Percentiles rank a stretch among this genome's conserved stretches.
These are phyloP conservation scores for Calonectria montana DNA, from an alignment of 2,329 filamentous ascomycete genomes.

Conservation along the genomic window DNA sequence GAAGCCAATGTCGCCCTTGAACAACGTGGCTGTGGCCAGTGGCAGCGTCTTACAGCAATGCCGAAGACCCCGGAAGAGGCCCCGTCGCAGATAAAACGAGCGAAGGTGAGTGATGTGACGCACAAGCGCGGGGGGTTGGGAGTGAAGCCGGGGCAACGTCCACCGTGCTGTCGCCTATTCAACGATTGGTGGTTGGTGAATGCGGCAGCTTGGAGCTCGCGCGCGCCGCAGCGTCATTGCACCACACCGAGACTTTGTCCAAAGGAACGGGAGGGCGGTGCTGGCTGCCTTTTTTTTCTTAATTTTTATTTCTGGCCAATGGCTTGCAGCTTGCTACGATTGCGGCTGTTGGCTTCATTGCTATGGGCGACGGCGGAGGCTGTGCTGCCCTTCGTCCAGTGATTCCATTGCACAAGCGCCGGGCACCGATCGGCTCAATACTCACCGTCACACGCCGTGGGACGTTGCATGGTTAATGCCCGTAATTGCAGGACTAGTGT, in stretches of 20 bases:
- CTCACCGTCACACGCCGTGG: constrained; percentile 29
- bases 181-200: constrained; percentile 4
- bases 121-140: constrained; percentile 10
- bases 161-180: not conserved
- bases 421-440: constrained; percentile 10
- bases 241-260: not conserved
- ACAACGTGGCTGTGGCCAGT: constrained; percentile 4
- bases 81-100: constrained; percentile 15
- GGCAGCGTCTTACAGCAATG: not conserved
- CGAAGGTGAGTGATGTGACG: constrained; percentile 5
- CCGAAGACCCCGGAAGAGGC: not conserved
- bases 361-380: constrained; percentile 3
- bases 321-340: not conserved
- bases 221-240: not conserved
- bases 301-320: constrained; percentile 6
- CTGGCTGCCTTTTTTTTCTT: not conserved
- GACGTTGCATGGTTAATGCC: constrained; percentile 12
- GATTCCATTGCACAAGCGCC: not conserved
- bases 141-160: constrained; percentile 4
- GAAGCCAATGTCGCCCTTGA: not conserved
- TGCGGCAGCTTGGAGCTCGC: not conserved
- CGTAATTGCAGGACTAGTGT: constrained; percentile 12
- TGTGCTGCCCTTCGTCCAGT: not conserved
- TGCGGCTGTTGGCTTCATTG: constrained; percentile 3
- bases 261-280: not conserved